These are phyloP conservation scores for Begonia masoniana DNA, from an alignment of 306 rosid genomes.

Conservation along the genomic window DNA sequence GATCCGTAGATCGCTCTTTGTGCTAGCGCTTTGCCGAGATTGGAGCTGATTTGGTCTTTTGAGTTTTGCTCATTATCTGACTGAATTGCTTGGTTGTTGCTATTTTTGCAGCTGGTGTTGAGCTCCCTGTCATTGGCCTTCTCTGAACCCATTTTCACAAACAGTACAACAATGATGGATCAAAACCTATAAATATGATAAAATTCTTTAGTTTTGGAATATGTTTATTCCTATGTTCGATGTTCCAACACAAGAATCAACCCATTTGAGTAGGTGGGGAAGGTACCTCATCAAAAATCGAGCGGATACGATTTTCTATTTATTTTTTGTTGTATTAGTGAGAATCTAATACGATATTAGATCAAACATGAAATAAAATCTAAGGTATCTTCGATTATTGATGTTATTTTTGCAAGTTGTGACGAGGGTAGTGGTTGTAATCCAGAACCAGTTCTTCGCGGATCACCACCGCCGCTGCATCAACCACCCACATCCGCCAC, in stretches of 20 bases:
- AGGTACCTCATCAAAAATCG: too few relatives aligned
- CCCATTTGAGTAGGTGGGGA: background rate
- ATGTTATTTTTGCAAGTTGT: too few relatives aligned
- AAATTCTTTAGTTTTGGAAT: background rate
- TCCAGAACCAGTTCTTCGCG: too few relatives aligned
- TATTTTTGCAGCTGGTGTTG: constrained; percentile 12
- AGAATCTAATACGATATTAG: too few relatives aligned
- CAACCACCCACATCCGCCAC: too few relatives aligned
- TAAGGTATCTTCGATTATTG: too few relatives aligned
- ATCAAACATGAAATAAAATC: too few relatives aligned
- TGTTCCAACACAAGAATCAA: constrained; percentile 4
- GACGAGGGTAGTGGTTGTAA: too few relatives aligned
- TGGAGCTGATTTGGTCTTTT: constrained; percentile 18
- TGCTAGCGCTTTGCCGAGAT: constrained; percentile 45
- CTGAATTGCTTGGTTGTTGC: constrained; percentile 24
- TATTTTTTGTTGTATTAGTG: too few relatives aligned
- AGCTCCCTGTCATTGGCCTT: constrained; percentile 20
- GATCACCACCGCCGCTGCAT: too few relatives aligned
- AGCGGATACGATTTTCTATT: too few relatives aligned
- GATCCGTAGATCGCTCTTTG: constrained; percentile 50
- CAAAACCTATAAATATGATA: background rate
- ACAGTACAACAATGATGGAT: too few relatives aligned
- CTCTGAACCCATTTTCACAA: constrained; percentile 35
- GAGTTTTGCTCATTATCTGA: constrained; percentile 21
- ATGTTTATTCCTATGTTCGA: constrained; percentile 1